Evolutionary conservation across 495 filamentous ascomycete genomes (phyloP).

Genomic region (Amphirosellinia nigrospora): DNA sequence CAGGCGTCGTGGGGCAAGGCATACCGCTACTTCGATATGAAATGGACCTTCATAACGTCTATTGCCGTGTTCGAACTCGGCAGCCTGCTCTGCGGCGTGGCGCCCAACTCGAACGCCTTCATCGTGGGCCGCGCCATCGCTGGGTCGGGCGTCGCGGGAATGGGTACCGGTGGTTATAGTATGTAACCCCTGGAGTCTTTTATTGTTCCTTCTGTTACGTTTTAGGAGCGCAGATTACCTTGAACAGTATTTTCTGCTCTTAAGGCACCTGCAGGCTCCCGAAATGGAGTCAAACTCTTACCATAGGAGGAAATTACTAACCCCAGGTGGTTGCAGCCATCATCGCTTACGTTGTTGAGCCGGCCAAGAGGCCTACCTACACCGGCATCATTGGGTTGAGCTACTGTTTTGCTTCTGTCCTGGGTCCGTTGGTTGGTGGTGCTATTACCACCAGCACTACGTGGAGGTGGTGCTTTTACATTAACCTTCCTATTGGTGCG

Average conservation of each 20-base stretch:
- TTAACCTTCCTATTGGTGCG: conserved; percentile 68
- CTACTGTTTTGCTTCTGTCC: conserved; percentile 39
- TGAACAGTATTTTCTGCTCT: too few relatives aligned
- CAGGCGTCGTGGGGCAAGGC: conserved; percentile 25
- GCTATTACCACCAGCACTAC: conserved; percentile 63
- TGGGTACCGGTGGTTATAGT: neutral
- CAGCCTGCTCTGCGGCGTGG: conserved; percentile 52
- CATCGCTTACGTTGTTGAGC: neutral
- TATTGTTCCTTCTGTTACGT: too few relatives aligned
- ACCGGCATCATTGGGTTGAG: conserved; percentile 48
- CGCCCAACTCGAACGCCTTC: conserved; percentile 47
- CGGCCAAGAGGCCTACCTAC: conserved; percentile 41
- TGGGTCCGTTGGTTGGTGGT: conserved; percentile 63
- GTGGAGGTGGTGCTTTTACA: conserved; percentile 69
- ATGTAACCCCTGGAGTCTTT: too few relatives aligned
- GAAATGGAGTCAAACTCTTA: too few relatives aligned
- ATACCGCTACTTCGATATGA: conserved; percentile 52
- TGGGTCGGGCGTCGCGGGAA: neutral
- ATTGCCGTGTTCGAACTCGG: conserved; percentile 50
- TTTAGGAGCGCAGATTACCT: too few relatives aligned
- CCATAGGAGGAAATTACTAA: too few relatives aligned
- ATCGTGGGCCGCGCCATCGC: neutral
- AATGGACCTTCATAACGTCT: conserved; percentile 35
- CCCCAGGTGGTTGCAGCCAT: too few relatives aligned
- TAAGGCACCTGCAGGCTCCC: too few relatives aligned